Conservation (phyloP, 139 green algal genomes). For the Eudorina sp. region DNA sequence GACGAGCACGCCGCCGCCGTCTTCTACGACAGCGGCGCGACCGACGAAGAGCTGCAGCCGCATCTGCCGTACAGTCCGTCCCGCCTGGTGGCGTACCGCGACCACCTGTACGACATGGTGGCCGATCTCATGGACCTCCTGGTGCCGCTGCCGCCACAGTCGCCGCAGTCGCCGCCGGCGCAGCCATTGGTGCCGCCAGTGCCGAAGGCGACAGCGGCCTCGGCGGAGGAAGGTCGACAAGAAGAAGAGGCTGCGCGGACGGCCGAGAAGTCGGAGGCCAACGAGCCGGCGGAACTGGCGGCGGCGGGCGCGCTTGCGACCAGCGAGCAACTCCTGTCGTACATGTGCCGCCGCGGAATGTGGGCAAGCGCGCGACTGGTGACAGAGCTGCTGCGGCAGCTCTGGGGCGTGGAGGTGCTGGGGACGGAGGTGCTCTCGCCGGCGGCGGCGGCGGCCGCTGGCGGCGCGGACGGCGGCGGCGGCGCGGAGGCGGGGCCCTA, state of each 20-base stretch:
- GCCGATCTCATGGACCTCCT: slow-evolving; percentile 1
- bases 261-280: background rate
- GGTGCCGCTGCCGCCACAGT: background rate
- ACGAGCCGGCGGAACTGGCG: background rate
- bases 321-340: background rate
- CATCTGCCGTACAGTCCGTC: slow-evolving; percentile 17
- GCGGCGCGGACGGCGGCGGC: background rate
- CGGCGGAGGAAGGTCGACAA: background rate
- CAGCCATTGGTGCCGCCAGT: background rate
- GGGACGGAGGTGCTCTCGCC: background rate
- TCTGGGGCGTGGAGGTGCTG: slow-evolving; percentile 13
- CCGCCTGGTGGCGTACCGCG: slow-evolving; percentile 3
- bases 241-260: background rate
- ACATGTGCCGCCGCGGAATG: slow-evolving; percentile 16
- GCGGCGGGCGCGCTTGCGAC: background rate
- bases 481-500: background rate
- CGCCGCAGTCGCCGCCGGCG: background rate
- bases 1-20: slow-evolving; percentile 22
- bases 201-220: background rate
- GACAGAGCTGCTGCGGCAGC: background rate
- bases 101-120: slow-evolving; percentile 15
- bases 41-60: slow-evolving; percentile 4
- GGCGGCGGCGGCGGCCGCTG: background rate
- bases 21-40: slow-evolving; percentile 14
- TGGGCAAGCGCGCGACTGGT: slow-evolving; percentile 9